Evolutionary conservation across 1,139 yeast species (phyloP), one percentile per base, ranked within the genome.

Genomic region (Candida smagusa): DNA sequence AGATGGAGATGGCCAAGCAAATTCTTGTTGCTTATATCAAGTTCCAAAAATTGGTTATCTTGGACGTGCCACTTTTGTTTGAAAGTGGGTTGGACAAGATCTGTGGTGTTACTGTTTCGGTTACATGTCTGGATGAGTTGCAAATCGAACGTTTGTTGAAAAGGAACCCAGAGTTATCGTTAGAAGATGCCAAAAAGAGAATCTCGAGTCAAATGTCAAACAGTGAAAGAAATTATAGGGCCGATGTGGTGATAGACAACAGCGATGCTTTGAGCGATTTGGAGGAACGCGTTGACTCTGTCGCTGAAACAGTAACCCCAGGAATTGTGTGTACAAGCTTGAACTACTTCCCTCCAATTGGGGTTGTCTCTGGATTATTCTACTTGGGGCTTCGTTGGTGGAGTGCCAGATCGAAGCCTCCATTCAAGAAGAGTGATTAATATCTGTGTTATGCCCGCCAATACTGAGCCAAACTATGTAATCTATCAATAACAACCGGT

Each of bases 381-480:
- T 46, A 53, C 7, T 37, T 53, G 24, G 28, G 38, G 0, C 12
- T 42, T 6, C 42, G 52, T n/a, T 13, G 37, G 9, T 25, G 42
- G 7, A 39, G 42, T 16, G 48, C 45, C 19, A 39, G 33, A 12
- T 35, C 37, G 27, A 45, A 37, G 24, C 23, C 33, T 8, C 41
- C 41, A 2, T 30, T 32, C 6, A 19, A 12, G n/a, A 35, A 31
- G 33, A 11, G 22, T n/a, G 33, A 33, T 24, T 33, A 25, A 24
- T 23, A 16, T 16, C 5, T 16, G 5, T 5, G 3, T 25, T 33
- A 90, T 0, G 97, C 90, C 45, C 97, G 65, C 98, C 98, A 92
- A 56, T 94, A 94, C 57, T 94, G 98, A 0, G 98, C 97, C 58
- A 94, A 73, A 63, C 90, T 88, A 59, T 94, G 99, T 38, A 94